Conservation (phyloP, 352 stramenopile species). For the Phytophthora aleatoria region DNA sequence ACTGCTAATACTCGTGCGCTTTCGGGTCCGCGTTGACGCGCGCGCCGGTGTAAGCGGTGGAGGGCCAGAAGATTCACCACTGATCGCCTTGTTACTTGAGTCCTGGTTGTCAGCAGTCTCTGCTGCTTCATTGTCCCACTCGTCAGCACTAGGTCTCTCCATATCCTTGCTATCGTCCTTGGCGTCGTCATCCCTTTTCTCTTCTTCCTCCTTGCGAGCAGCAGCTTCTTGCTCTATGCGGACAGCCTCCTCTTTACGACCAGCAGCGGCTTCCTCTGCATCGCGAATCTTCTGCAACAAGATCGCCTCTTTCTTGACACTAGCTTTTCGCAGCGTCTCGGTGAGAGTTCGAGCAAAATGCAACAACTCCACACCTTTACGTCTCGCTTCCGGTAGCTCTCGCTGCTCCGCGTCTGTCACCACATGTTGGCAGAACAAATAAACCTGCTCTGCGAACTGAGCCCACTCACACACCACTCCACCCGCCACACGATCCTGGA, state of each 20-base stretch:
- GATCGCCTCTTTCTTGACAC: conserved; percentile 64
- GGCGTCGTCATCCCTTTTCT: neutral
- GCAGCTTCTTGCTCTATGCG: conserved; percentile 6
- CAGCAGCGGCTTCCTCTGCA: conserved; percentile 22
- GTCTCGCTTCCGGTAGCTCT: conserved; percentile 57
- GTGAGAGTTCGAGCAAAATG: conserved; percentile 78
- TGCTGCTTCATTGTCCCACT: neutral
- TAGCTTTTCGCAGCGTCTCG: conserved; percentile 73
- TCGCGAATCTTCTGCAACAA: conserved; percentile 52
- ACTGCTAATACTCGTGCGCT: conserved; percentile 49
- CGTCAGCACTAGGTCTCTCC: conserved; percentile 4
- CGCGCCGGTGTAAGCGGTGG: conserved; percentile 48
- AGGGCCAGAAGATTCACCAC: conserved; percentile 6
- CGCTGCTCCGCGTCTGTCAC: conserved; percentile 62
- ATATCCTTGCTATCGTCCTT: neutral
- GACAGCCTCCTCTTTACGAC: conserved; percentile 22
- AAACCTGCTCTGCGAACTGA: conserved; percentile 71
- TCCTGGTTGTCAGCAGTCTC: conserved; percentile 17
- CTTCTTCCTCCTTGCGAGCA: conserved; percentile 12
- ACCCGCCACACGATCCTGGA: conserved; percentile 42
- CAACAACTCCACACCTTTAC: conserved; percentile 77
- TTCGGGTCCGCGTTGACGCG: conserved; percentile 54
- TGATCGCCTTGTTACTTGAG: conserved; percentile 14
- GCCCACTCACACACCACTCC: conserved; percentile 64
- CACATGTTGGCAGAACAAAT: conserved; percentile 76